A percentile compares a stretch with the other conserved stretches of the same genome.
These are phyloP conservation scores for Elaeagnus macrophylla DNA, from an alignment of 306 rosid species.

Conservation along the genomic window DNA sequence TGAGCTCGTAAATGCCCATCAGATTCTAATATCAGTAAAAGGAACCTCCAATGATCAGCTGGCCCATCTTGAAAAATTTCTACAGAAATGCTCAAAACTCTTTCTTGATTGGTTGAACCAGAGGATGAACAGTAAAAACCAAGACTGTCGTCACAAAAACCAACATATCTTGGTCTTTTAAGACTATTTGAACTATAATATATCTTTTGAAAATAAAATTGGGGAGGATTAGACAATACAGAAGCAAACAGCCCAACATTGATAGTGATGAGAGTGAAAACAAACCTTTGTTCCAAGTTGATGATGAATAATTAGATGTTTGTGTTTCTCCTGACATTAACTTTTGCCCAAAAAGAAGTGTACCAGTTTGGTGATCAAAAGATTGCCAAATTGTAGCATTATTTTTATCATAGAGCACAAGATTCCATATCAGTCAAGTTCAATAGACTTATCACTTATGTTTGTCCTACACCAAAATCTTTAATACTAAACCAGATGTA, in stretches of 20 bases:
- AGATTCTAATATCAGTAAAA: background rate
- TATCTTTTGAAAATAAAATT: background rate
- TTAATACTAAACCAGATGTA: background rate
- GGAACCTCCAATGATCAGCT: background rate
- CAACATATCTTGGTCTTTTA: background rate
- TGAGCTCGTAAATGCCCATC: background rate
- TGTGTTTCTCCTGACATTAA: background rate
- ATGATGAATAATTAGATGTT: background rate
- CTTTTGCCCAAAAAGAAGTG: background rate
- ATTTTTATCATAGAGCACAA: background rate
- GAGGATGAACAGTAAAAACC: too few species aligned
- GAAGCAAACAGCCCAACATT: background rate
- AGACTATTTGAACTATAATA: background rate
- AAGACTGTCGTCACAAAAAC: background rate
- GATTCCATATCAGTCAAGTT: background rate
- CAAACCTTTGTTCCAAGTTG: background rate
- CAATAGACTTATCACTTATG: background rate
- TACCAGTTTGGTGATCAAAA: background rate
- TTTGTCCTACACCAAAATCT: background rate
- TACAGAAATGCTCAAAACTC: too few species aligned
- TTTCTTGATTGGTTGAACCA: background rate
- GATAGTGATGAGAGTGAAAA: background rate
- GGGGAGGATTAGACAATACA: background rate
- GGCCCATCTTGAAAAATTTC: background rate
- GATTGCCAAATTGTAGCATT: slow-evolving; percentile 1